Evolutionary conservation across 73 alveolate genomes (phyloP).

Genomic region (Blepharisma japonicum): DNA sequence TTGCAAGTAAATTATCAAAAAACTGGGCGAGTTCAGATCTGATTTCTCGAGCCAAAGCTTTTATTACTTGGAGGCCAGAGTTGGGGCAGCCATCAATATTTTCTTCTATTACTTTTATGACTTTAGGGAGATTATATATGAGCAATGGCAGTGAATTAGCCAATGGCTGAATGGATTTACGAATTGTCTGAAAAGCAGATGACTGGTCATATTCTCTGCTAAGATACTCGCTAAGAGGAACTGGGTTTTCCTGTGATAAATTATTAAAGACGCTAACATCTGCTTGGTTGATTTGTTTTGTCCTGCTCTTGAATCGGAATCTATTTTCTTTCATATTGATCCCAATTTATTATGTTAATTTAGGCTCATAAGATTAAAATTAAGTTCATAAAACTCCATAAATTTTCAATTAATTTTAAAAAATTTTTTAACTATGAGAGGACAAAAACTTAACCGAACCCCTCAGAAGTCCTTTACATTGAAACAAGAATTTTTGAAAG

Average conservation of each 20-base stretch:
- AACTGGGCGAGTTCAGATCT: background rate
- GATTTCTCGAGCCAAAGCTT: conserved; percentile 22
- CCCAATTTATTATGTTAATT: too few species aligned
- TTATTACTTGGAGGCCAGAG: background rate
- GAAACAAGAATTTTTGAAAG: too few species aligned
- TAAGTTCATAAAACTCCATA: too few species aligned
- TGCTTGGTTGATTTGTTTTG: background rate
- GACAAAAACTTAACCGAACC: too few species aligned
- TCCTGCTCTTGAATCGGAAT: conserved; percentile 19
- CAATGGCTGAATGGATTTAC: conserved; percentile 8
- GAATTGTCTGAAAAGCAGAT: background rate
- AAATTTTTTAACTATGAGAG: too few species aligned
- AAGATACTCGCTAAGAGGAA: background rate
- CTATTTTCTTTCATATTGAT: background rate
- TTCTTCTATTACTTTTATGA: background rate
- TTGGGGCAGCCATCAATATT: background rate
- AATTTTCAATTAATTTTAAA: too few species aligned
- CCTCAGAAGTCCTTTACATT: too few species aligned
- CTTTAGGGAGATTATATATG: background rate
- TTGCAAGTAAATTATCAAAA: background rate
- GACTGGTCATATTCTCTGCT: background rate
- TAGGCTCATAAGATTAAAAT: too few species aligned
- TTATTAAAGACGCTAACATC: conserved; percentile 24
- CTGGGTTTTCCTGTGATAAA: background rate
- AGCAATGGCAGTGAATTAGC: background rate